These are phyloP conservation scores for Vitis vinifera DNA, from an alignment of 164 flowering plant species.

Conservation along the genomic window ASM3070453v1 NC_081822.1:9320501-9321000, in stretches of 20 bases:
- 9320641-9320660: conserved; percentile 49
- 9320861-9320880: conserved; percentile 40
- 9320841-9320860: conserved; percentile 64
- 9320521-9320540: conserved; percentile 34
- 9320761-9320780: background rate
- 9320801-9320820: conserved; percentile 57
- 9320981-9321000: conserved; percentile 56
- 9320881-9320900: conserved; percentile 44
- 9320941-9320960: conserved; percentile 34
- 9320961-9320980: conserved; percentile 48
- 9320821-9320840: conserved; percentile 47
- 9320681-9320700: background rate
- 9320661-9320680: background rate
- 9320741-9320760: background rate
- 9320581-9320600: conserved; percentile 30
- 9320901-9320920: conserved; percentile 59
- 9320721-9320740: too few species aligned
- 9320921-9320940: conserved; percentile 34
- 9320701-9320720: too few species aligned
- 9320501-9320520: conserved; percentile 50
- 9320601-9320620: conserved; percentile 33
- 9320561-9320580: conserved; percentile 22
- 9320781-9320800: conserved; percentile 30
- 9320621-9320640: conserved; percentile 63
- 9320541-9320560: conserved; percentile 18